phyloP scores from a whole-genome alignment of 2,329 filamentous ascomycete genomes.

The Alternaria tenuissima region DNA sequence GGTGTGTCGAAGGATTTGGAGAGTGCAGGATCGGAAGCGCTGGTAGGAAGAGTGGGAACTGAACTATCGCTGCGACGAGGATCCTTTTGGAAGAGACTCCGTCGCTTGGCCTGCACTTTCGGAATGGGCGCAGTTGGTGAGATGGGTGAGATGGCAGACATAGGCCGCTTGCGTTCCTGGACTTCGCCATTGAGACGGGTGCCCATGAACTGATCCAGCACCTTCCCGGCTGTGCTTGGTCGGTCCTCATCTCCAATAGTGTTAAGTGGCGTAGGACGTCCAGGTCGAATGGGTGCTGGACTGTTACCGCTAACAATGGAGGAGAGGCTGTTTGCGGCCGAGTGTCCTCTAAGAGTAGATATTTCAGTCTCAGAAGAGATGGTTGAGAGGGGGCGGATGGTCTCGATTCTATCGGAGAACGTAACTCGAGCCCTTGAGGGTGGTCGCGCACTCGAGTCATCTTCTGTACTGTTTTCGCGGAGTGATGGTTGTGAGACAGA shows the following conservation, averaged over 20 bases:
- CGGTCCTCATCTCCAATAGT: slow-evolving; percentile 56
- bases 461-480: slow-evolving; percentile 33
- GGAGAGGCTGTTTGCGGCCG: slow-evolving; percentile 79
- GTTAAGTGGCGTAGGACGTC: slow-evolving; percentile 46
- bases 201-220: slow-evolving; percentile 61
- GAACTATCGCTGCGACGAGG: slow-evolving; percentile 53
- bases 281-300: slow-evolving; percentile 55
- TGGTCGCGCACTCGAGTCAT: slow-evolving; percentile 40
- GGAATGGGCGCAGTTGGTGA: slow-evolving; percentile 15
- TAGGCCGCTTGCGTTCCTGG: slow-evolving; percentile 45
- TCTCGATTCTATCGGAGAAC: slow-evolving; percentile 85
- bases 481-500: slow-evolving; percentile 52
- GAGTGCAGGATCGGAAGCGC: slow-evolving; percentile 47
- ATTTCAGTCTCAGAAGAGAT: slow-evolving; percentile 83
- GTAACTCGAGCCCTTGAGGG: slow-evolving; percentile 73
- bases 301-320: slow-evolving; percentile 72
- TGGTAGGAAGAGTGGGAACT: slow-evolving; percentile 38
- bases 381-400: slow-evolving; percentile 82
- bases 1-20: slow-evolving; percentile 38
- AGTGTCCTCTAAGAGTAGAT: slow-evolving; percentile 74
- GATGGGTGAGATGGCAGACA: slow-evolving; percentile 45
- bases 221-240: slow-evolving; percentile 75
- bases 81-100: slow-evolving; percentile 60
- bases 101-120: slow-evolving; percentile 42
- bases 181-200: slow-evolving; percentile 35